Evolutionary conservation across 164 flowering plant species (phyloP).

Genomic region (Liquidambar formosana): DNA sequence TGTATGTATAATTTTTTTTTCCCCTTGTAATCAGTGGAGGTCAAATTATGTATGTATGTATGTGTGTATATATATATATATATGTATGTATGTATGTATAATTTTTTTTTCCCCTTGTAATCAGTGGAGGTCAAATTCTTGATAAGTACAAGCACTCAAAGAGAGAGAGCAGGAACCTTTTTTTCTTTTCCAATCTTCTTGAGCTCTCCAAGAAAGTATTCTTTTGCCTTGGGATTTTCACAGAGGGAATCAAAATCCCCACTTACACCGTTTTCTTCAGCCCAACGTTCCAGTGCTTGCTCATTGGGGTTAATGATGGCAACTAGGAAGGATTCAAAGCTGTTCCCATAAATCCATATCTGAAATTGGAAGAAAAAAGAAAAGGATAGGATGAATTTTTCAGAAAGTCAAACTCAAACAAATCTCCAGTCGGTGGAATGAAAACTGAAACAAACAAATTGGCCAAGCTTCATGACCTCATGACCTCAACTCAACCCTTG

Average conservation of each 20-base stretch:
- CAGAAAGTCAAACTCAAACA: no score
- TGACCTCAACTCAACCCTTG: no score
- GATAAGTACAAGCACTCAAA: neutral
- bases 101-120: neutral
- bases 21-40: neutral
- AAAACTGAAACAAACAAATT: neutral
- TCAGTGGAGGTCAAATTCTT: neutral
- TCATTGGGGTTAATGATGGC: constrained; percentile 83
- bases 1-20: neutral
- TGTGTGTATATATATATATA: no score
- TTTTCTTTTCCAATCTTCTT: constrained; percentile 71
- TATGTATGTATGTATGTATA: no score
- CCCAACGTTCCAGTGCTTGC: constrained; percentile 70
- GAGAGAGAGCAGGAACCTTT: constrained; percentile 49
- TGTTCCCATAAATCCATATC: constrained; percentile 97
- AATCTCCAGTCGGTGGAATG: neutral
- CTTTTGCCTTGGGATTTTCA: constrained; percentile 73
- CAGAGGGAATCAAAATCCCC: constrained; percentile 82
- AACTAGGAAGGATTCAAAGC: constrained; percentile 87
- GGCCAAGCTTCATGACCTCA: no score
- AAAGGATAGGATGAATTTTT: no score
- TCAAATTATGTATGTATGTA: no score
- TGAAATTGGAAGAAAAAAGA: constrained; percentile 28
- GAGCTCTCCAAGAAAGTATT: constrained; percentile 76
- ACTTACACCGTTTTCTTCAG: constrained; percentile 53